Conservation (phyloP, 2,329 filamentous ascomycete genomes). For the Tothia fuscella region DNA sequence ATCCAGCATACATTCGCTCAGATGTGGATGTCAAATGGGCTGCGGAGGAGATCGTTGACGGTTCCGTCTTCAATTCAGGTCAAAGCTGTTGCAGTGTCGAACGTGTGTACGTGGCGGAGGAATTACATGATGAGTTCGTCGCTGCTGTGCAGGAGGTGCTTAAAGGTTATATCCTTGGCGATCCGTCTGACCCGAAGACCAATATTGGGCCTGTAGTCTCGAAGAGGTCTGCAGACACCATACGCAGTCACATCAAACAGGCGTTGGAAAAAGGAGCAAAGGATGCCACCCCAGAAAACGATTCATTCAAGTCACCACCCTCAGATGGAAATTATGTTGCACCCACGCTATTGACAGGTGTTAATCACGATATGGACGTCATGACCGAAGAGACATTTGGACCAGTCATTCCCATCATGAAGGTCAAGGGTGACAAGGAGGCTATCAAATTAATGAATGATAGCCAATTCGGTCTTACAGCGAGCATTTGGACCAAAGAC, state of each 20-base stretch:
- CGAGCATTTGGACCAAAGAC: slow-evolving; percentile 96
- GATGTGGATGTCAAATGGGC: slow-evolving; percentile 88
- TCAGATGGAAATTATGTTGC: slow-evolving; percentile 78
- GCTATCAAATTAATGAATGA: slow-evolving; percentile 85
- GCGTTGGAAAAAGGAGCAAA: slow-evolving; percentile 73
- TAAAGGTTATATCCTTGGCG: slow-evolving; percentile 68
- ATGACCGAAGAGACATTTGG: slow-evolving; percentile 96
- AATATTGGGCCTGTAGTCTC: slow-evolving; percentile 85
- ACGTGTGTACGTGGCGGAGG: slow-evolving; percentile 79
- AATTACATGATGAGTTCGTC: slow-evolving; percentile 73
- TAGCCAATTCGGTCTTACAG: slow-evolving; percentile 84
- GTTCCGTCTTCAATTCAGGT: slow-evolving; percentile 95
- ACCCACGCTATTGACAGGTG: slow-evolving; percentile 68
- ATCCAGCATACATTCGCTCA: slow-evolving; percentile 75
- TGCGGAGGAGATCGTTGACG: slow-evolving; percentile 88
- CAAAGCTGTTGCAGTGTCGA: slow-evolving; percentile 94
- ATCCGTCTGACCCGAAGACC: slow-evolving; percentile 67
- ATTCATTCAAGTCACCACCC: slow-evolving; percentile 60
- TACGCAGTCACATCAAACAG: slow-evolving; percentile 69
- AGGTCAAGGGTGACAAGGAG: slow-evolving; percentile 69
- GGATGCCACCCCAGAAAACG: slow-evolving; percentile 72
- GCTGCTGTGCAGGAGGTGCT: slow-evolving; percentile 69
- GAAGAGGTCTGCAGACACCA: slow-evolving; percentile 61
- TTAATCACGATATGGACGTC: slow-evolving; percentile 71
- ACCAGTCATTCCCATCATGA: slow-evolving; percentile 81